These are phyloP conservation scores for Blastocystis sp. DNA, from an alignment of 352 stramenopile species.

Conservation along the genomic window DNA sequence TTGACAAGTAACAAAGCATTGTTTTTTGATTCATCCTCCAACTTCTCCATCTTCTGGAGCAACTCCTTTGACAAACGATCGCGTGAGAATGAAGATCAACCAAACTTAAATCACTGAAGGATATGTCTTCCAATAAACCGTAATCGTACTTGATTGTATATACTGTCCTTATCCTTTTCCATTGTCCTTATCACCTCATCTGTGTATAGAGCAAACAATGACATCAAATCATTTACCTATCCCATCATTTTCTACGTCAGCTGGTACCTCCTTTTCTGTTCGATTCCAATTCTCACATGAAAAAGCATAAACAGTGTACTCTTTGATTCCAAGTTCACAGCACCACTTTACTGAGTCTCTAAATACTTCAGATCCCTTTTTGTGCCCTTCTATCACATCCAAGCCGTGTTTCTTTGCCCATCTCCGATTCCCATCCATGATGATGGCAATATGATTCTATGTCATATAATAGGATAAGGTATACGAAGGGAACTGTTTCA, in stretches of 20 bases:
- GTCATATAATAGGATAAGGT: background rate
- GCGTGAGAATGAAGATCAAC: constrained; percentile 6
- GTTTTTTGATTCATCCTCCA: constrained; percentile 38
- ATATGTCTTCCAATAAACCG: constrained; percentile 68
- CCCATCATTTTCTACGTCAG: background rate
- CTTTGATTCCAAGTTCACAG: constrained; percentile 78
- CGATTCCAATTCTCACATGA: constrained; percentile 92
- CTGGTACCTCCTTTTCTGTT: constrained; percentile 80
- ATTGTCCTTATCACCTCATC: constrained; percentile 15
- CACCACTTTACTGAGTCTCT: constrained; percentile 83
- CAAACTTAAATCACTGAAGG: background rate
- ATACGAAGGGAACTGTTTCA: background rate
- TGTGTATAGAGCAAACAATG: constrained; percentile 37
- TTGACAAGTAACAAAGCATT: constrained; percentile 35
- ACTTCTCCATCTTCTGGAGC: constrained; percentile 29
- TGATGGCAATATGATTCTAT: constrained; percentile 85
- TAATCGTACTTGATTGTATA: constrained; percentile 45
- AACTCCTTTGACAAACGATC: constrained; percentile 48
- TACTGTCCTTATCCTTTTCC: constrained; percentile 22
- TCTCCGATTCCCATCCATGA: constrained; percentile 92
- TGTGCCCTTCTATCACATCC: constrained; percentile 79
- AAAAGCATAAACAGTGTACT: constrained; percentile 90
- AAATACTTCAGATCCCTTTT: constrained; percentile 83
- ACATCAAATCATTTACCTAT: constrained; percentile 62
- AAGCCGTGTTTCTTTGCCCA: constrained; percentile 77